phyloP scores from a whole-genome alignment of 257 asterid species.

The Eustoma russellianum region DNA sequence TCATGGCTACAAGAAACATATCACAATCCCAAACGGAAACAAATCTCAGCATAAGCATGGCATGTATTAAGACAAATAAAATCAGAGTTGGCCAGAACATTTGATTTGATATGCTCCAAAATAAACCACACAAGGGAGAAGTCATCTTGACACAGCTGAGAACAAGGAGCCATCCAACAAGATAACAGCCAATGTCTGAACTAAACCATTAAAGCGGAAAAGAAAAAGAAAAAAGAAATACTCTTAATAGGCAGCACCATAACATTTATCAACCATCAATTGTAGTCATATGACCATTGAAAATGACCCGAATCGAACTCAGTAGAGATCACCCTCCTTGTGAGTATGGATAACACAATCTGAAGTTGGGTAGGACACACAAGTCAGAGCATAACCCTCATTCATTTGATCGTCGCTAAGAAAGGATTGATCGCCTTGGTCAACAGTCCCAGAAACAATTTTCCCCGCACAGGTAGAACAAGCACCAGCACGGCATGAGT shows the following conservation, averaged over 20 bases:
- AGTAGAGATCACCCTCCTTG: slow-evolving; percentile 68
- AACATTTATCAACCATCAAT: slow-evolving; percentile 9
- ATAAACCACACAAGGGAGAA: no score
- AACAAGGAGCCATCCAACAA: no score
- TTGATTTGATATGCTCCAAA: no score
- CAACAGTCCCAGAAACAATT: slow-evolving; percentile 42
- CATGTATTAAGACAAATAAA: no score
- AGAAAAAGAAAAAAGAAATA: background rate
- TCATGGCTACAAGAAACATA: no score
- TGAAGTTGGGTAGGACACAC: slow-evolving; percentile 66
- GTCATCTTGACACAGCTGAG: no score
- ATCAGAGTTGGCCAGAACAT: no score
- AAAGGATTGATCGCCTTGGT: slow-evolving; percentile 73
- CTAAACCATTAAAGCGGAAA: no score
- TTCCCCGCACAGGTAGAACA: slow-evolving; percentile 94
- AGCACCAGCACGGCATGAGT: slow-evolving; percentile 90
- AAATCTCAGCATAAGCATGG: no score
- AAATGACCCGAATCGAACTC: slow-evolving; percentile 9
- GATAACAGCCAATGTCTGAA: no score
- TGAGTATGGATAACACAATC: slow-evolving; percentile 81
- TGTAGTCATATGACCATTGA: background rate
- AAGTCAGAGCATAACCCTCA: slow-evolving; percentile 56
- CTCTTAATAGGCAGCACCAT: background rate
- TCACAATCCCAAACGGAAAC: no score
- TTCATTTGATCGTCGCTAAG: slow-evolving; percentile 49